Evolutionary conservation across 345 rosid species (phyloP), one percentile per base, ranked within the genome.

Genomic region (Arabidopsis arenosa): DNA sequence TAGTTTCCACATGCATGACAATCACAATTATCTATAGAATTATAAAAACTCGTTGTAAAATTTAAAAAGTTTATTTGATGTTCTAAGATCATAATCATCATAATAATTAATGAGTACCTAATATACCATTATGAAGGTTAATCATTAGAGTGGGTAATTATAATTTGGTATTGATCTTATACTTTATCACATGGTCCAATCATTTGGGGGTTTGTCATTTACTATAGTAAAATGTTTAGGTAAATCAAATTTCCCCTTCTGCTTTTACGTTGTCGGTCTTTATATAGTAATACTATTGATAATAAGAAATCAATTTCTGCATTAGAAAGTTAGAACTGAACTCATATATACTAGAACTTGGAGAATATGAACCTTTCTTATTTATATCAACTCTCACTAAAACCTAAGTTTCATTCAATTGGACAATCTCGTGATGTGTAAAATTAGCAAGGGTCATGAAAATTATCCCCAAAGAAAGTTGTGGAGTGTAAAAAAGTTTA

Each of bases 141-240:
- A 76, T 76, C 52, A 77, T 70, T 63, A 53, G 43, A 63, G 70
- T 48, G 66, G 60, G 26, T 63, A 68, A 64, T 26, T 63, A 47
- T 35, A 63, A 23, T 45, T 48, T 54, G 37, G 59, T 28, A 37
- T 26, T 45, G 59, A 28, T 63, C 11, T 13, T 51, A 43, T 69
- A 63, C 36, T 15, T 13, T 28, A 70, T 49, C 30, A 45, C 76
- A 63, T 77, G 76, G 39, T 70, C 72, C 45, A 56, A 77, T 77
- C 76, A 77, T 70, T 70, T 23, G 28, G 9, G 4, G 54, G 72
- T 55, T 77, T 77, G 80, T 57, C 76, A 57, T 77, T 70, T 70
- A 26, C 72, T 39, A 2, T 4, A 33, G 4, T 61, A 49, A 39
- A 67, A 6, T 13, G 0, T 36, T 52, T 52, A 7, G 33, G 39